Conservation (phyloP, 345 rosid genomes). For the Populus deltoides region DNA sequence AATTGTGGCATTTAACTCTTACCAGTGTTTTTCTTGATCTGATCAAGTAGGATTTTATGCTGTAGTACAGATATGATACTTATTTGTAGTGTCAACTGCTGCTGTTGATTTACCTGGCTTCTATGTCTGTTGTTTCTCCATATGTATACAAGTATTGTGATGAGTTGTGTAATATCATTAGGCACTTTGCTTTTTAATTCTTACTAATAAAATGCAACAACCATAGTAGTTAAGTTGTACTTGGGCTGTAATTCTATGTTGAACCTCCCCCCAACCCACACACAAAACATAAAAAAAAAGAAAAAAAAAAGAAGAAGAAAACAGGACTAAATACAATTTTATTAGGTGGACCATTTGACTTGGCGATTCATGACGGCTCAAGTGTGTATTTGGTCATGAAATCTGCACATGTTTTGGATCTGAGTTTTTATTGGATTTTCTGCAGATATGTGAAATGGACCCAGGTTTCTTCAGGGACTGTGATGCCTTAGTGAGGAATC, state of each 20-base stretch:
- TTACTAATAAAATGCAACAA: too few species aligned
- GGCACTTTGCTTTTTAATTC: too few species aligned
- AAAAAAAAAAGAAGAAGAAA: too few species aligned
- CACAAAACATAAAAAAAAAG: too few species aligned
- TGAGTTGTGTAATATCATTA: too few species aligned
- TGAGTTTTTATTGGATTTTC: background rate
- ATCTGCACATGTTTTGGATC: background rate
- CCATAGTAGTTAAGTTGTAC: too few species aligned
- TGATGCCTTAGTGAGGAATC: constrained; percentile 67
- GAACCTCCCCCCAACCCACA: too few species aligned
- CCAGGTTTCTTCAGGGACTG: constrained; percentile 81
- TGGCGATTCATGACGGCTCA: background rate
- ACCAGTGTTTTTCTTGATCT: background rate
- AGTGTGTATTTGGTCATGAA: background rate
- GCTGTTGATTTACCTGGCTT: background rate
- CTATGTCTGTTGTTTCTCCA: too few species aligned
- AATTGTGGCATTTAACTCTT: background rate
- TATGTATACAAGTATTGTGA: too few species aligned
- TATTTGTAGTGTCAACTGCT: background rate
- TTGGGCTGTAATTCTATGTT: too few species aligned
- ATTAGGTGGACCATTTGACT: background rate
- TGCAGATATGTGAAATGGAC: constrained; percentile 79
- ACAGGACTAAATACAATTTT: too few species aligned
- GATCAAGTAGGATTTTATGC: background rate
- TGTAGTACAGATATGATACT: background rate